Evolutionary conservation across 164 flowering plant species (phyloP), one percentile per base, ranked within the genome.

Genomic region (Piper longum): DNA sequence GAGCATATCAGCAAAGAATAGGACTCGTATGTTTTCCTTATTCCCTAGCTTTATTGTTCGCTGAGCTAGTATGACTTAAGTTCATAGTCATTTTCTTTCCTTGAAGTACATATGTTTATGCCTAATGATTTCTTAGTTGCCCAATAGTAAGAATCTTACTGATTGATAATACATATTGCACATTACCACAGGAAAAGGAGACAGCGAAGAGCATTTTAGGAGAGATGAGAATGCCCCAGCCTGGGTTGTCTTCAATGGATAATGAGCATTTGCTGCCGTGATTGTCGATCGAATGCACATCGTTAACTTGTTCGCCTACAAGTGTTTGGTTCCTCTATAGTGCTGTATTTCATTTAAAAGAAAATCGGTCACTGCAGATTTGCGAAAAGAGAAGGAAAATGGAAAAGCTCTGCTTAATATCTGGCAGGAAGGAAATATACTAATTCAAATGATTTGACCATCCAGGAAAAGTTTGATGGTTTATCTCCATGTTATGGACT

Each of bases 131-230:
- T 16, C 57, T 8, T 19, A 4, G 56, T 26, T 48, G 9, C 52
- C 7, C 14, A 48, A 48, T 14, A 9, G 52, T 48, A 9, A 14
- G 3, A 9, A 14, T 8, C 14, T 14, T 48, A 0, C 14, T 48
- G 16, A 13, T 16, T 57, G 4, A 57, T 42, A 63, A 43, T 45
- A 42, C 43, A 43, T 17, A 40, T 52, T 69, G 45, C 57, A 1
- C 36, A 41, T 72, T 59, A 58, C 57, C 77, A 63, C 83, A 95
- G 97, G 99, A 95, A 75, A 89, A 83, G 73, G 99, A 95, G 81
- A 81, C 79, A 11, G 98, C 99, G 42, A 87, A 87, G 83, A 86
- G 74, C 74, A 64, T 95, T 60, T 82, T 95, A 42, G 71, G 96
- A 54, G 86, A 81, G 66, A 86, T 85, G 77, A 82, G 85, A 78